A percentile compares a stretch with the other conserved stretches of the same genome.
Conservation (phyloP, 2,329 filamentous ascomycete genomes). For the Hymenoscyphus infarciens region DNA sequence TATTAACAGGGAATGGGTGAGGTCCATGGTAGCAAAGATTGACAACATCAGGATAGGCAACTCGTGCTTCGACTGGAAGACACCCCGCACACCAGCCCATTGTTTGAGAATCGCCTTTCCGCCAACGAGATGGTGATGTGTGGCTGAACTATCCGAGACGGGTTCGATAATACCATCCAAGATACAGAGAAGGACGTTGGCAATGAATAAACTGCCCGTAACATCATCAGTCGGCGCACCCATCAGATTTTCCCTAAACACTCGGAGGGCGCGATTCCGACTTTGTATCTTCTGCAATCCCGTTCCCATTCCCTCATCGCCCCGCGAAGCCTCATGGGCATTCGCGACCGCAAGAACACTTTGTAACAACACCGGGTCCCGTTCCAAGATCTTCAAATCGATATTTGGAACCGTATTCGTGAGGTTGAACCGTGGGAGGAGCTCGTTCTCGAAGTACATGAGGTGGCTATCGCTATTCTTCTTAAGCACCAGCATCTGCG, state of each 20-base stretch:
- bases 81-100: conserved; percentile 27
- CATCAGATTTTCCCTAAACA: conserved; percentile 37
- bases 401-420: conserved; percentile 28
- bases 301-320: conserved; percentile 22
- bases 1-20: conserved; percentile 41
- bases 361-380: conserved; percentile 29
- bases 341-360: conserved; percentile 28
- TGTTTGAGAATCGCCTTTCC: conserved; percentile 31
- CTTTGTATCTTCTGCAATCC: conserved; percentile 29
- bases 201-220: conserved; percentile 39
- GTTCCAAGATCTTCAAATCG: conserved; percentile 26
- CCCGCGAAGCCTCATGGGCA: conserved; percentile 29
- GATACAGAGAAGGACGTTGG: conserved; percentile 43
- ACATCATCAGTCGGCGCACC: conserved; percentile 34
- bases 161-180: conserved; percentile 32
- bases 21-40: conserved; percentile 43
- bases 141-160: conserved; percentile 26
- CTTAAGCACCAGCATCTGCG: conserved; percentile 21
- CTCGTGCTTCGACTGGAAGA: conserved; percentile 26
- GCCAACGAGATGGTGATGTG: conserved; percentile 29
- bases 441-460: conserved; percentile 31
- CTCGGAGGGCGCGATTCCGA: conserved; percentile 31
- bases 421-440: conserved; percentile 32
- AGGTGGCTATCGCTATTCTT: conserved; percentile 32
- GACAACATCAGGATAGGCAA: conserved; percentile 40